Evolutionary conservation across 2,329 filamentous ascomycete genomes (phyloP), one percentile per base, ranked within the genome.

Genomic region (Penicillium sp.): DNA sequence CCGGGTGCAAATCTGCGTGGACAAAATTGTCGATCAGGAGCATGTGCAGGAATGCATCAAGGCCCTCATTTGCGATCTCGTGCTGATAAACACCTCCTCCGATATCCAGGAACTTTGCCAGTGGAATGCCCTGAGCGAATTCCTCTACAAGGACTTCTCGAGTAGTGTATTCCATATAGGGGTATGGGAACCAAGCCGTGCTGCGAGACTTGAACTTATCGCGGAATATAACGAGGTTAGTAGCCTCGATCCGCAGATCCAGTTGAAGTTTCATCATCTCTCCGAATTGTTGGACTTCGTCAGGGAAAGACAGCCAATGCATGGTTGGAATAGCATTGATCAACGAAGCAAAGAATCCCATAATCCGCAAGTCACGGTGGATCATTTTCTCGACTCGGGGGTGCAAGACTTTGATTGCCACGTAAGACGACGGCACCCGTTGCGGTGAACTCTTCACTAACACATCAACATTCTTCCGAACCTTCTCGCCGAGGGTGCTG

Each of bases 221-320:
- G 46, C 94, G 86, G 77, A 99, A 97, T 13, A 87, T 84, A 20
- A 86, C 70, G 3, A 99, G 78, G 64, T 99, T 99, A 33, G 92
- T 88, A 1, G 91, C 88, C 71, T 99, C 94, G 54, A 97, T 97
- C 46, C 94, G 87, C 31, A 99, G 80, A 71, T 99, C 94, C 2
- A 99, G 79, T 69, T 99, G 94, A n/a, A 97, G 78, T 64, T 87
- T 87, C 94, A 99, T 99, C 94, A 99, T 99, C 68, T 95, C 89
- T 22, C 92, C 92, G 66, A 99, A 99, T 65, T 97, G 91, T 13
- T 80, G 75, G 3, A 97, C 94, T 69, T 99, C 94, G 61, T 96
- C 92, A 0, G 94, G 94, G 8, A 99, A 83, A 0, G 92, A 96
- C 5, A 99, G 80, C 94, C 94, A 99, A 72, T 97, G 90, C 67